A percentile compares a stretch with the other conserved stretches of the same genome.
Conservation (phyloP, 495 filamentous ascomycete genomes). For the Aspergillus ostianus region DNA sequence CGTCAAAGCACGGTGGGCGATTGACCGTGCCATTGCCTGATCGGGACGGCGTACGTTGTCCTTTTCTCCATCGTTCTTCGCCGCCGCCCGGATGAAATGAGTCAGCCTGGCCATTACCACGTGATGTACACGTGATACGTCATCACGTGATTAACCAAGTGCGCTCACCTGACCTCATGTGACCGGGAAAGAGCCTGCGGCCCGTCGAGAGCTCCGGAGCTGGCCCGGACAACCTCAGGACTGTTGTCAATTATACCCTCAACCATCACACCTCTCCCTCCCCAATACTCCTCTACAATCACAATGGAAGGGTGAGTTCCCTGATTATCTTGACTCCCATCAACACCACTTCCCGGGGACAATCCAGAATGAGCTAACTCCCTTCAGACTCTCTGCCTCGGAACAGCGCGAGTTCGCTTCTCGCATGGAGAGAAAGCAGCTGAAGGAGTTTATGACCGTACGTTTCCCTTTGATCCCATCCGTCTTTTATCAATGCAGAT, state of each 20-base stretch:
- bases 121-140: constrained; percentile 6
- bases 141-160: constrained; percentile 20
- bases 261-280: constrained; percentile 10
- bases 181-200: constrained; percentile 30
- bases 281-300: constrained; percentile 12
- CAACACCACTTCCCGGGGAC: not conserved
- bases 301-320: constrained; percentile 47
- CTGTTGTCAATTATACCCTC: constrained; percentile 7
- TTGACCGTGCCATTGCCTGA: not conserved
- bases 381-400: constrained; percentile 60
- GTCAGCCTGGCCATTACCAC: not conserved
- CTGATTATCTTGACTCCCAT: not conserved
- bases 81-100: too few species aligned
- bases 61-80: not conserved
- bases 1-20: not conserved
- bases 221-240: constrained; percentile 10
- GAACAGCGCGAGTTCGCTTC: constrained; percentile 89
- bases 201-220: constrained; percentile 30
- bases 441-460: constrained; percentile 98
- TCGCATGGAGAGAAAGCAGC: constrained; percentile 93
- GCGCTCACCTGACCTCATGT: constrained; percentile 9
- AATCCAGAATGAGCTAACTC: constrained; percentile 11
- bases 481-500: not conserved
- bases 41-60: constrained; percentile 6
- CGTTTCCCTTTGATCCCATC: constrained; percentile 21